These are phyloP conservation scores for Saccharomycopsis microspora DNA, from an alignment of 805 yeast species.

Conservation along the genomic window DNA sequence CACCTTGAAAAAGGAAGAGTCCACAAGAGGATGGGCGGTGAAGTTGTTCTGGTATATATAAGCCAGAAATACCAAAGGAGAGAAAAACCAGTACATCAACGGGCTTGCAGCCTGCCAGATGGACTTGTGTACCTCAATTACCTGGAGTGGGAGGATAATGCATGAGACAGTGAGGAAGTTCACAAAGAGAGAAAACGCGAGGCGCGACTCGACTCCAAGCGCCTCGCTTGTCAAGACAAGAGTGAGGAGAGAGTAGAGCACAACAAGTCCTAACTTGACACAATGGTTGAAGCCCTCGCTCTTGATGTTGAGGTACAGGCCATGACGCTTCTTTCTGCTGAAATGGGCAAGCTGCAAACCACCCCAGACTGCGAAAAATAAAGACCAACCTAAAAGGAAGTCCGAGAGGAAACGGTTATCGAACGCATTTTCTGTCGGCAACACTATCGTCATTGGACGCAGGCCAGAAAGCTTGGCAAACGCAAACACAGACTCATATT, in stretches of 20 bases:
- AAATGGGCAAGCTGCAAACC: conserved; percentile 6
- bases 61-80: not conserved
- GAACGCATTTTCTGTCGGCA: conserved; percentile 13
- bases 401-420: conserved; percentile 10
- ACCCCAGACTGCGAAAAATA: conserved; percentile 5
- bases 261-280: conserved; percentile 3
- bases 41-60: conserved; percentile 9
- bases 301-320: conserved; percentile 3
- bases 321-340: conserved; percentile 2
- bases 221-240: not conserved
- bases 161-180: not conserved
- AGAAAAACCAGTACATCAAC: conserved; percentile 10
- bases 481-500: too few species aligned
- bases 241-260: conserved; percentile 1
- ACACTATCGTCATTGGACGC: not conserved
- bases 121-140: conserved; percentile 12
- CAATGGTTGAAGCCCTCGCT: conserved; percentile 10
- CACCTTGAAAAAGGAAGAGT: not conserved
- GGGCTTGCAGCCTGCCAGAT: conserved; percentile 11
- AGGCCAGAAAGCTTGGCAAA: too few species aligned
- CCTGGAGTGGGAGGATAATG: conserved; percentile 13
- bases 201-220: not conserved
- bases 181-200: not conserved
- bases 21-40: conserved; percentile 2
- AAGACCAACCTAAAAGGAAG: not conserved